Evolutionary conservation across 2,329 filamentous ascomycete species (phyloP), one percentile per base, ranked within the genome.

Genomic region (Nigrospora osmanthi): DNA sequence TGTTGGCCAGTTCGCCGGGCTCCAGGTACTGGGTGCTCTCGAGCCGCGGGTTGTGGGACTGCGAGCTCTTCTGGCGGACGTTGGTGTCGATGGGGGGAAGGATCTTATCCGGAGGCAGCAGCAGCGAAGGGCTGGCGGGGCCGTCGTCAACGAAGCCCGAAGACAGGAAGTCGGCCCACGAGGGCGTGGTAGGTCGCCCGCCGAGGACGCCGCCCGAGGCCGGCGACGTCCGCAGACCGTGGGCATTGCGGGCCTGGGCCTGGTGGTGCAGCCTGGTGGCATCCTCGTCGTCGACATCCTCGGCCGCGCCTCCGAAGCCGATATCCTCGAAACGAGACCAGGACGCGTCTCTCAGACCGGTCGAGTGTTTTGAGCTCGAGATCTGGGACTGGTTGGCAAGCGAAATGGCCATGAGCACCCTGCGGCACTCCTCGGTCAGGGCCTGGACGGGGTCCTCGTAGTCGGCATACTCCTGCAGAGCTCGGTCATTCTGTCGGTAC

Each of bases 321-420:
- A 97, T 81, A 58, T 96, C 93, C 62, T 96, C 89, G 52, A 98
- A 98, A 42, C 89, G 81, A 14, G 93, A 97, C 93, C 93, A 98
- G 0, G 90, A 94, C 16, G 90, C 87, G 62, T 97, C 90, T 33
- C 80, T 79, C 45, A 89, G 67, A 48, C 84, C 81, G 5, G 83
- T 88, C 1, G 83, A 87, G 46, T 81, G 78, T 60, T 87, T 83
- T 14, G 79, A 72, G 58, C 75, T 83, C 5, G 83, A 85, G 13
- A 83, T 79, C 44, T 85, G 81, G 0, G 88, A 93, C 61, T 95
- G 87, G 54, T 97, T 97, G 38, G 86, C 83, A 0, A 86, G 83
- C 12, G 93, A 89, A 53, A 98, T 91, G 30, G 87, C 85, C 61
- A 84, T 85, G 46, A 98, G 74, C 40, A 98, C 93, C 64, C 93